Conservation (phyloP, 2,329 filamentous ascomycete genomes). For the Akanthomyces uredinophilus region DNA sequence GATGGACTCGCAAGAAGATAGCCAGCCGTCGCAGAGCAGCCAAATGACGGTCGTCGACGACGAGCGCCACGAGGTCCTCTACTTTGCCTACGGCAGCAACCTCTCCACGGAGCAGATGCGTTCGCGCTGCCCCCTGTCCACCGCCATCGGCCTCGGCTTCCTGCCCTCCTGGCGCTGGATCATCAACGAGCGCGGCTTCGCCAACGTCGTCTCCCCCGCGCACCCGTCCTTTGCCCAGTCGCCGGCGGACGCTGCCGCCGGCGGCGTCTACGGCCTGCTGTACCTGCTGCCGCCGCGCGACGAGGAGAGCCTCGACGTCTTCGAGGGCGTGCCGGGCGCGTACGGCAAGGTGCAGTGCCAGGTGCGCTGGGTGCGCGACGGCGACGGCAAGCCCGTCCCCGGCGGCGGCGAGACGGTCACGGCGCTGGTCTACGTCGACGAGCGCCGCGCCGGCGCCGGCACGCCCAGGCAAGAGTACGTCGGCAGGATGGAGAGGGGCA, state of each 20-base stretch:
- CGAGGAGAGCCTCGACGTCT: conserved; percentile 47
- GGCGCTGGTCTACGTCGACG: conserved; percentile 59
- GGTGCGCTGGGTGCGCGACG: conserved; percentile 24
- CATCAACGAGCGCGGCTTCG: conserved; percentile 63
- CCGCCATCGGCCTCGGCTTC: conserved; percentile 51
- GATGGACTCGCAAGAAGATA: conserved; percentile 24
- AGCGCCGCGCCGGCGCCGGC: conserved; percentile 32
- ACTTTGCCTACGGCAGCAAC: conserved; percentile 70
- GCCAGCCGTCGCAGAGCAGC: conserved; percentile 32
- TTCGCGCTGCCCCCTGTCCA: conserved; percentile 53
- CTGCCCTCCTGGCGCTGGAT: conserved; percentile 57
- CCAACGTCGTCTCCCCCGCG: conserved; percentile 52
- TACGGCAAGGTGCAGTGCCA: conserved; percentile 50
- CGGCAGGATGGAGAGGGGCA: conserved; percentile 57
- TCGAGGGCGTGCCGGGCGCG: conserved; percentile 54
- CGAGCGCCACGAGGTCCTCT: conserved; percentile 38
- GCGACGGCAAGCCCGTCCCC: conserved; percentile 19
- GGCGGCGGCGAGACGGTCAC: conserved; percentile 17
- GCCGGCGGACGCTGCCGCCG: conserved; percentile 14
- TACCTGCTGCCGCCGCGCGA: conserved; percentile 48
- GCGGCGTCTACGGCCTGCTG: conserved; percentile 52
- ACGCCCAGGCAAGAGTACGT: conserved; percentile 54
- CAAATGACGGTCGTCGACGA: conserved; percentile 32
- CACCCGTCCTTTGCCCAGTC: not conserved
- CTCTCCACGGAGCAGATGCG: conserved; percentile 62